Base-by-base conservation (phyloP, 805 yeast genomes). In the Blastobotrys peoriensis region DNA sequence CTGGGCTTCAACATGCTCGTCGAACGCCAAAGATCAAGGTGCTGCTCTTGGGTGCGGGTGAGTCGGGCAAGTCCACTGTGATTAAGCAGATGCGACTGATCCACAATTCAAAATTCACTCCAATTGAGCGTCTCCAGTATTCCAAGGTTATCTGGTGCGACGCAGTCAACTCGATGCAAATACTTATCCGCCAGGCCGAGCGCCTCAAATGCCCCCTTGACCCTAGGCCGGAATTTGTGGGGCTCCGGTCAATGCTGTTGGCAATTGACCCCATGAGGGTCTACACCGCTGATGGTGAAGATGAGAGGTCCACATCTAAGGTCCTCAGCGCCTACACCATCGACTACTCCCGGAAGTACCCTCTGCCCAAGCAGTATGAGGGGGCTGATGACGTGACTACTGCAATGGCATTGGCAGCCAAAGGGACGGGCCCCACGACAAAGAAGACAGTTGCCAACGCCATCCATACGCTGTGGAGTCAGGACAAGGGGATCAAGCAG, bases 81-180 rank as follows among this genome's bases (percentile, higher is more conserved):
- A 66, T 89, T 52, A 89, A 89, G 63, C 97, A 89, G 61, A 74
- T 89, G 79, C 78, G 84, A 54, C 70, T 93, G 15, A 63, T 88
- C 35, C 97, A 93, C 61, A 84, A 86, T 48, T 82, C 84, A 36
- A 94, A 95, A 2, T 93, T 91, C 66, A 70, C 84, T 1, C 75
- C 75, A 40, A 83, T 79, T 50, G 98, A 93, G 62, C 71, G 95
- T 43, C 56, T 70, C 36, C 89, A 85, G 60, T 93, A 88, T 62
- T 63, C 84, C 2, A 88, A 87, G 53, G 86, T 91, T 16, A 86
- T 93, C 18, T 93, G 97, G 96, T 84, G 84, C 10, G 97, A 91
- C 64, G 78, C 93, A 1, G 78, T 89, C 40, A 87, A 86, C 53
- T 75, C 86, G 33, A 87, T 89, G 93, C 80, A 83, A 59, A 73